Base-by-base conservation (phyloP, 257 asterid species). In the Striga asiatica region DNA sequence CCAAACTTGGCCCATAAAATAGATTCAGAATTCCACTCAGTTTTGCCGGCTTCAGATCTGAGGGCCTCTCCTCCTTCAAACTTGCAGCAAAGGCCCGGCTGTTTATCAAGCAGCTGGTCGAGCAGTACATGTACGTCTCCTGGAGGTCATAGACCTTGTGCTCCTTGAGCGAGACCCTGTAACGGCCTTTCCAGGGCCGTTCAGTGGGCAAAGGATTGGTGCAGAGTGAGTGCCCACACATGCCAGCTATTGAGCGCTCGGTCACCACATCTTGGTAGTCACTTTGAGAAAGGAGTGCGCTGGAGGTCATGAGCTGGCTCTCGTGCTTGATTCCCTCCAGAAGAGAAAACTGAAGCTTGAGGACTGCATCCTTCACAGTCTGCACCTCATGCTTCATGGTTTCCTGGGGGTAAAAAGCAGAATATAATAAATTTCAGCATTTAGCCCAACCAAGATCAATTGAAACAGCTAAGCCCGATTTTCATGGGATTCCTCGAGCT, bases 201-300 rank as follows among this genome's bases (percentile, higher is more conserved):
- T 84, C 88, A 6, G 78, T 66, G 35, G 95, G 89, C 66, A 88
- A 68, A 20, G 67, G 37, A 38, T 80, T 81, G 51, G 50, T 17
- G 56, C 97, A 92, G 21, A 92, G 84, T 9, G 97, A 97, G 67
- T 88, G 88, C 58, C 98, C 98, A 57, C 97, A 92, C 74, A 61
- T 52, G 16, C 62, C 52, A 6, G 73, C 83, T 60, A 88, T 74
- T 8, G 85, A 65, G 57, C 98, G 84, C 55, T 92, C 98, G 2
- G 81, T 82, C 68, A 92, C 98, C 54, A 84, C 89, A 67, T 92
- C 97, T 25, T 71, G 66, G 72, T 92, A 88, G 68, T 92, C 95
- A 32, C 69, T 54, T 34, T 14, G 66, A 25, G 89, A 88, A 54
- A 92, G 52, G 67, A 92, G 31, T 12, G 84, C 74, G 53, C 91